Percentiles rank a stretch among this genome's conserved stretches.
These are phyloP conservation scores for Boletus bicolor DNA, from an alignment of 768 basidiomycete species.

Conservation along the genomic window DNA sequence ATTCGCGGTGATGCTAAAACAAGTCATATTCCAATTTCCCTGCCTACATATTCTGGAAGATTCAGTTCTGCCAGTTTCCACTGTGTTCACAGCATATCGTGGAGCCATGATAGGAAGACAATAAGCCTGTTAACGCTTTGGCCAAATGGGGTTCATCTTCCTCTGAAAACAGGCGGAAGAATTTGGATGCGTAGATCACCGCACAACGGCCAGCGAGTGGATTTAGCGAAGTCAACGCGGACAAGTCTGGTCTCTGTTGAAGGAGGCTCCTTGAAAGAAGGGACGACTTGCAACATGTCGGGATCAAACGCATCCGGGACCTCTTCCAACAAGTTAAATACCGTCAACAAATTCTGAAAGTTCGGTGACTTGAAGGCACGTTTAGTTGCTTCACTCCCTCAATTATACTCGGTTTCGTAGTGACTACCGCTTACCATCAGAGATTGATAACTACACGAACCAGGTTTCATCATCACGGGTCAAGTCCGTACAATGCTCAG, in stretches of 20 bases:
- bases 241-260: constrained; percentile 28
- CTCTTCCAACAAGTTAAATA: too few relatives aligned
- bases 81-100: constrained; percentile 30
- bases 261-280: constrained; percentile 29
- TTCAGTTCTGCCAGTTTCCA: constrained; percentile 7
- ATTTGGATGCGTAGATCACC: constrained; percentile 45
- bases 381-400: not conserved
- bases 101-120: constrained; percentile 30
- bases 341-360: too few relatives aligned
- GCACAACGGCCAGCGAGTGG: constrained; percentile 47
- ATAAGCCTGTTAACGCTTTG: constrained; percentile 24
- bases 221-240: constrained; percentile 41
- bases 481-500: not conserved
- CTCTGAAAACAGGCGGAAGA: constrained; percentile 42
- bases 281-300: constrained; percentile 35
- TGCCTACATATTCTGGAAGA: not conserved
- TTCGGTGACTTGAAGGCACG: not conserved
- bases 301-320: constrained; percentile 45
- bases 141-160: constrained; percentile 29
- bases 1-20: constrained; percentile 33
- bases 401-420: not conserved
- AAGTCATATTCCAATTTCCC: not conserved
- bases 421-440: not conserved
- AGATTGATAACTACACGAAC: not conserved
- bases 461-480: not conserved